Evolutionary conservation across 2,329 filamentous ascomycete species (phyloP).

Genomic region (Trichoderma harzianum): DNA sequence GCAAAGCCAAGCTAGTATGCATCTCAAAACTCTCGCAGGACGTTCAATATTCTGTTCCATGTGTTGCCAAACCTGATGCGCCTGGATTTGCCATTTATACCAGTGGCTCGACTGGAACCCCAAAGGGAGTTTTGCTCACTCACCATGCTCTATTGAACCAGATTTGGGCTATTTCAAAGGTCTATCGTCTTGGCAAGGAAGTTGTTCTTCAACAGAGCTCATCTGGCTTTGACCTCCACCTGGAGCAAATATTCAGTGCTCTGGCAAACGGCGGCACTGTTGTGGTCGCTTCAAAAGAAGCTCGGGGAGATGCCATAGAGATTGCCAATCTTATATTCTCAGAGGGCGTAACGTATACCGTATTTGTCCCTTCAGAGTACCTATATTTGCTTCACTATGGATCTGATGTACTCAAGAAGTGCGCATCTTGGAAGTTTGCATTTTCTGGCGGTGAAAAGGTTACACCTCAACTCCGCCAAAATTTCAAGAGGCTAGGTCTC

Average conservation of each 20-base stretch:
- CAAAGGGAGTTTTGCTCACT: neutral
- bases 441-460: neutral
- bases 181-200: neutral
- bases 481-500: neutral
- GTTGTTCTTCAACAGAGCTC: neutral
- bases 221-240: neutral
- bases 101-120: neutral
- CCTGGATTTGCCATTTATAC: neutral
- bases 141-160: neutral
- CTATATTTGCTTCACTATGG: neutral
- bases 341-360: neutral
- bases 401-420: neutral
- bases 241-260: neutral
- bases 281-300: neutral
- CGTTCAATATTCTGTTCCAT: neutral
- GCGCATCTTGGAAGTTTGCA: neutral
- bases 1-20: neutral
- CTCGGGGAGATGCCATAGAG: neutral
- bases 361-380: neutral
- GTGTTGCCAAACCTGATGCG: neutral
- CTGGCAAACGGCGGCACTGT: neutral
- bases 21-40: neutral
- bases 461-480: neutral
- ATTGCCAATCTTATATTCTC: neutral
- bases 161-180: neutral